phyloP scores from a whole-genome alignment of 371 early-diverging fungal genomes.

The Lichtheimia ramosa region DNA sequence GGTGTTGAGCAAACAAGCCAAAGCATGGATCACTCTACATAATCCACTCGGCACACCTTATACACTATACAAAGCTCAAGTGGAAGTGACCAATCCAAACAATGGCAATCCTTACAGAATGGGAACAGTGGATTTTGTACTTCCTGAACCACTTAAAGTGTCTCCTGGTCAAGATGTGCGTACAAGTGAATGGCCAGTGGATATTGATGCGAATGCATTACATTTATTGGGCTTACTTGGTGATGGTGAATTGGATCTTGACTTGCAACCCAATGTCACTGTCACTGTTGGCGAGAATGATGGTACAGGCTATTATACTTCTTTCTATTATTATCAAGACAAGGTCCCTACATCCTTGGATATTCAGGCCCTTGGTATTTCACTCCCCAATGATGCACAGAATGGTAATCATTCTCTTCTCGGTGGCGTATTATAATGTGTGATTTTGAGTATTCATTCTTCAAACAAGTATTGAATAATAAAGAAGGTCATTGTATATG shows the following conservation, averaged over 20 bases:
- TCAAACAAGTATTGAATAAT: no score
- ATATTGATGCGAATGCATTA: conserved; percentile 15
- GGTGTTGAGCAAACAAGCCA: conserved; percentile 14
- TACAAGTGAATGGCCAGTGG: conserved; percentile 20
- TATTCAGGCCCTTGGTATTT: conserved; percentile 10
- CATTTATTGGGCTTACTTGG: conserved; percentile 14
- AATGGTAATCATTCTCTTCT: not conserved
- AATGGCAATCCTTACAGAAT: conserved; percentile 22
- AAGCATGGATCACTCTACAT: conserved; percentile 33
- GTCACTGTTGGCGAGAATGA: conserved; percentile 32
- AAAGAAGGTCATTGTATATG: no score
- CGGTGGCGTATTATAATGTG: no score
- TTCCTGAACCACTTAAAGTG: conserved; percentile 25
- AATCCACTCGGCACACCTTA: conserved; percentile 42
- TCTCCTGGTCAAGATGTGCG: conserved; percentile 24
- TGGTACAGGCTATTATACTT: conserved; percentile 15
- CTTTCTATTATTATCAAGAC: conserved; percentile 34
- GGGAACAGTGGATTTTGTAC: conserved; percentile 19
- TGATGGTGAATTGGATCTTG: conserved; percentile 18
- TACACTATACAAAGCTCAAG: conserved; percentile 30
- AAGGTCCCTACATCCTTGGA: conserved; percentile 22
- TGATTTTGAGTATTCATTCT: no score
- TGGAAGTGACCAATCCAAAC: conserved; percentile 10
- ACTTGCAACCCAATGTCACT: conserved; percentile 36
- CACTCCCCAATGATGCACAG: conserved; percentile 7